Percentiles rank a stretch among this genome's conserved stretches.
Evolutionary conservation across 345 rosid species (phyloP).

Genomic region (Gossypium australe): DNA sequence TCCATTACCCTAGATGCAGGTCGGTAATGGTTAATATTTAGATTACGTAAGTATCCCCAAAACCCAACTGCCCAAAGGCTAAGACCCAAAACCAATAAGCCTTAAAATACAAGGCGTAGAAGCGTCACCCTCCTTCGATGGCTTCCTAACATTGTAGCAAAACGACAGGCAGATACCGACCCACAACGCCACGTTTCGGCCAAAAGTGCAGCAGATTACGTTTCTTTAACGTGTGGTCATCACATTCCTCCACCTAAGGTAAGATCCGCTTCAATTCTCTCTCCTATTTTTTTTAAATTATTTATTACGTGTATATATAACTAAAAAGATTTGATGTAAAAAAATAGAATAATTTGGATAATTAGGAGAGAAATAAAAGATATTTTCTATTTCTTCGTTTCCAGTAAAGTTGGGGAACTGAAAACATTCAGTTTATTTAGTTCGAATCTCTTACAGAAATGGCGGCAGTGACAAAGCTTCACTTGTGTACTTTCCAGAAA

Average conservation of each 20-base stretch:
- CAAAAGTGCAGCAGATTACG: conserved; percentile 7
- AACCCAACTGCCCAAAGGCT: not conserved
- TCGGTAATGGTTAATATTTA: not conserved
- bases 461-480: conserved; percentile 51
- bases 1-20: not conserved
- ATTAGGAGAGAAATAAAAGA: not conserved
- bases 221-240: conserved; percentile 20
- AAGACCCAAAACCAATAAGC: not conserved
- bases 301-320: not conserved
- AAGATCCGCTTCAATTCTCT: not conserved
- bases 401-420: not conserved
- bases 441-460: conserved; percentile 21
- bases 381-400: not conserved
- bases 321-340: not conserved
- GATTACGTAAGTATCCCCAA: not conserved
- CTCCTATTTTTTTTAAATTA: not conserved
- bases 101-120: not conserved
- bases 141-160: not conserved
- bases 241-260: conserved; percentile 12
- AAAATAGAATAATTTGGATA: not conserved
- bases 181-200: conserved; percentile 3
- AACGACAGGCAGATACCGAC: not conserved
- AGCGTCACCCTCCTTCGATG: conserved; percentile 8
- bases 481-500: conserved; percentile 40
- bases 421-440: not conserved